Conservation (phyloP, 2,329 filamentous ascomycete genomes). For the Fusarium phyllophilum region DNA sequence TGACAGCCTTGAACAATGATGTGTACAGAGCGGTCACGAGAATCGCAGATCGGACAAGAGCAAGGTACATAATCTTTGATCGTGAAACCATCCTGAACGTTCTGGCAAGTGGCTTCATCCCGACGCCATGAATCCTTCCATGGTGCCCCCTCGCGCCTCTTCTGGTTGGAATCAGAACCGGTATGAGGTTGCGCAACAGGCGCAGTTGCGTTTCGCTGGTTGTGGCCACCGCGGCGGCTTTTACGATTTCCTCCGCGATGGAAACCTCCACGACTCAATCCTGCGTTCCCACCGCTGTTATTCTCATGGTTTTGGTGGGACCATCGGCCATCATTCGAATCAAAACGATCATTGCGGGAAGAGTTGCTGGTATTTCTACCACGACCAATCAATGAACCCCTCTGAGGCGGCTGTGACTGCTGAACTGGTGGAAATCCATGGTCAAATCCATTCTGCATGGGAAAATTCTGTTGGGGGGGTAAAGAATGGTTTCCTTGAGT, state of each 20-base stretch:
- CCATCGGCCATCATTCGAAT: slow-evolving; percentile 20
- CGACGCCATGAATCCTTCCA: slow-evolving; percentile 36
- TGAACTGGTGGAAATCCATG: slow-evolving; percentile 8
- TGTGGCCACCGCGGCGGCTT: slow-evolving; percentile 30
- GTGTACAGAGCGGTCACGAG: slow-evolving; percentile 47
- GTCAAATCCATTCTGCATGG: background rate
- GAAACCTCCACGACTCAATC: slow-evolving; percentile 14
- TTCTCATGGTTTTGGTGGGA: slow-evolving; percentile 23
- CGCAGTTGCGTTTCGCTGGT: slow-evolving; percentile 35
- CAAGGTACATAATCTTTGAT: slow-evolving; percentile 45
- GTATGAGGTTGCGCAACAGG: slow-evolving; percentile 17
- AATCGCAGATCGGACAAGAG: slow-evolving; percentile 43
- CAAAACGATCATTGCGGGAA: slow-evolving; percentile 13
- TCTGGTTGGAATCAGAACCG: slow-evolving; percentile 10
- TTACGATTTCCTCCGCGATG: slow-evolving; percentile 25
- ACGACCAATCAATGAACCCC: background rate
- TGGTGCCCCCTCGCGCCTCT: slow-evolving; percentile 20
- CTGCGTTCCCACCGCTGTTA: background rate
- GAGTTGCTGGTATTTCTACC: slow-evolving; percentile 11
- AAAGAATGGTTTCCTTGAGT: background rate
- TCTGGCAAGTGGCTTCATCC: slow-evolving; percentile 38
- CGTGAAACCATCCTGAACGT: slow-evolving; percentile 18
- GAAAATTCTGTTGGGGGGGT: background rate
- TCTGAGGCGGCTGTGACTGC: slow-evolving; percentile 4
- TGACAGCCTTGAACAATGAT: slow-evolving; percentile 30